phyloP scores from a whole-genome alignment of 176 grass and related monocot species.

The Melocanna baccifera region DNA sequence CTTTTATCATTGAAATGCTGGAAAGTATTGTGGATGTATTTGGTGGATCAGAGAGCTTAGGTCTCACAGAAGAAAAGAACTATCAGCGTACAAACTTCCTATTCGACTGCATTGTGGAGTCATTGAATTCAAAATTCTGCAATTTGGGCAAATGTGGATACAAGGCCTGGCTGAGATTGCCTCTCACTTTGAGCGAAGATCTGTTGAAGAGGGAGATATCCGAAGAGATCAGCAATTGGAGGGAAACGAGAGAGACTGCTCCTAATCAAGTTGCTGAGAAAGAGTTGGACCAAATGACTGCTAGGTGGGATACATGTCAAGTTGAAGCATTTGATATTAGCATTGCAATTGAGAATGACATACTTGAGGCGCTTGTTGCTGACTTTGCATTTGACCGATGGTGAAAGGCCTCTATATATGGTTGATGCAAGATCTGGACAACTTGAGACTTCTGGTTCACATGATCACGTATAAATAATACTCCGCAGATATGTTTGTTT shows the following conservation, averaged over 20 bases:
- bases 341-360: conserved; percentile 53
- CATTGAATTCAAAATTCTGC: conserved; percentile 52
- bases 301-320: conserved; percentile 27
- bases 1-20: conserved; percentile 57
- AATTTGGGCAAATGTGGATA: conserved; percentile 63
- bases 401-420: neutral
- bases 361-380: conserved; percentile 54
- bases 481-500: conserved; percentile 39
- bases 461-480: conserved; percentile 20
- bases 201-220: conserved; percentile 37
- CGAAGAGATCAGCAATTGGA: conserved; percentile 53
- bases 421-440: neutral
- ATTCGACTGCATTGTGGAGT: conserved; percentile 77
- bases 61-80: conserved; percentile 35
- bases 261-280: conserved; percentile 32
- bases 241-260: conserved; percentile 29
- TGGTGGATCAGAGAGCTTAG: neutral
- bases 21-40: conserved; percentile 27
- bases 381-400: conserved; percentile 54
- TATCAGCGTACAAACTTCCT: conserved; percentile 51
- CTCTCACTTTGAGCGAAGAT: conserved; percentile 36
- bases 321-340: conserved; percentile 64
- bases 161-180: conserved; percentile 39
- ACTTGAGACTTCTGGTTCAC: neutral
- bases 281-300: conserved; percentile 47